Evolutionary conservation across 2,329 filamentous ascomycete species (phyloP), one percentile per base, ranked within the genome.

Genomic region (Lasiodiplodia hormozganensis): DNA sequence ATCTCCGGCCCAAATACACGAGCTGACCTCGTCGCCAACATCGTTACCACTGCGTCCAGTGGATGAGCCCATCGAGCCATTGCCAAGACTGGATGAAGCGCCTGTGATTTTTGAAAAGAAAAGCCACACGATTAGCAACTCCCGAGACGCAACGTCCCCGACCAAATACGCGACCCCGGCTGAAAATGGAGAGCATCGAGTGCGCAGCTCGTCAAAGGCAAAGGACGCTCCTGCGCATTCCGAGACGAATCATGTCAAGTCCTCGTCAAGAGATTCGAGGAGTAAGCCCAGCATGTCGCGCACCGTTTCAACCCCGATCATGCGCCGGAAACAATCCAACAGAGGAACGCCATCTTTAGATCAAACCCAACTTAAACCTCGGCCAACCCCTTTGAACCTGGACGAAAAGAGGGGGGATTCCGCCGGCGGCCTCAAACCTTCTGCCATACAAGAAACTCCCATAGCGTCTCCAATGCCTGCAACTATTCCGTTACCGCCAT

Each of bases 401-500:
- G 78, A 78, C 1, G 75, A 77, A 28, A 75, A 76, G 67, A 76
- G 77, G 31, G 68, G 65, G 16, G 58, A 69, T 8, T 36, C 54
- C 47, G 64, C 70, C 25, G 40, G 56, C 14, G 58, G 58, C 12
- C 62, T 75, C 21, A 81, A 79, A 62, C 74, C 77, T 10, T 76
- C 77, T 1, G 71, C 74, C 2, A 73, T 75, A 23, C 76, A 70
- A 69, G 76, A 81, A 21, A 69, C 71, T n/a, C 70, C 77, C 16
- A 69, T 76, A 7, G 70, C 77, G 8, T 83, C 82, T 2, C 82
- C 82, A 6, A 83, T 87, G 75, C 85, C 86, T 18, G 73, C 82
- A 8, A 79, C 84, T 2, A 84, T 90, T 47, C 88, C 88, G 16
- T 76, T 90, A 2, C 88, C 88, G 7, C 88, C 88, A 7, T 77